These are phyloP conservation scores for Dichotomocladium elegans DNA, from an alignment of 371 early-diverging fungal genomes.

Conservation along the genomic window DNA sequence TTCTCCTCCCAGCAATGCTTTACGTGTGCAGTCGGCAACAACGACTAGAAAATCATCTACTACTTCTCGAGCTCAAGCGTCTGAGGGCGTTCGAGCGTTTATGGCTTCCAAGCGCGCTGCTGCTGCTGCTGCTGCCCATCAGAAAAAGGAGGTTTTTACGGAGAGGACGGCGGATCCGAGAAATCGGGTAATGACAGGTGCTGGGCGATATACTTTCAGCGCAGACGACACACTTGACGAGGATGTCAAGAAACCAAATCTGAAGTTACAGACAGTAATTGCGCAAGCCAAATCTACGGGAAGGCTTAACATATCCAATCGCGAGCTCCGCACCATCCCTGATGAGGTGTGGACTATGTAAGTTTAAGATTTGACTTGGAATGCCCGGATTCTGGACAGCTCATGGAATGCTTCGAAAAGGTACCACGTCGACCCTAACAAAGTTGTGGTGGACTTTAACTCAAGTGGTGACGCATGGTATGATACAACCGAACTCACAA, in stretches of 20 bases:
- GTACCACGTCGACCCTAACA: conserved; percentile 59
- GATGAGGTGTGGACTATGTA: conserved; percentile 59
- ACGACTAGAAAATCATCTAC: no score
- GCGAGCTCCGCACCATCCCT: conserved; percentile 61
- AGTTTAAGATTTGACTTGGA: not conserved
- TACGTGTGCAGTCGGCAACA: no score
- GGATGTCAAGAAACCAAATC: conserved; percentile 7
- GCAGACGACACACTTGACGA: conserved; percentile 12
- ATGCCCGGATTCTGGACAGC: no score
- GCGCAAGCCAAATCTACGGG: conserved; percentile 50
- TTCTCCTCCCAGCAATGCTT: not conserved
- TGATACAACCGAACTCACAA: conserved; percentile 63
- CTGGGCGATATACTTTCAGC: conserved; percentile 22
- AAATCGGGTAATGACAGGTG: conserved; percentile 30
- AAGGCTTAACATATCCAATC: conserved; percentile 67
- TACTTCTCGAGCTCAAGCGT: conserved; percentile 7
- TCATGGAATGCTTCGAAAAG: no score
- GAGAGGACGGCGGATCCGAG: no score
- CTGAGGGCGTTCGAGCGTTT: conserved; percentile 42
- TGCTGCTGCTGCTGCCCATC: no score
- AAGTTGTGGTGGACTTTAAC: conserved; percentile 52
- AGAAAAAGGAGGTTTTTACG: no score
- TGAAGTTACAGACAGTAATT: conserved; percentile 30
- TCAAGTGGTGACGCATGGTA: conserved; percentile 52
- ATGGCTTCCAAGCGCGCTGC: conserved; percentile 44